phyloP scores from a whole-genome alignment of 352 stramenopile genomes.

The Peronospora belbahrii region DNA sequence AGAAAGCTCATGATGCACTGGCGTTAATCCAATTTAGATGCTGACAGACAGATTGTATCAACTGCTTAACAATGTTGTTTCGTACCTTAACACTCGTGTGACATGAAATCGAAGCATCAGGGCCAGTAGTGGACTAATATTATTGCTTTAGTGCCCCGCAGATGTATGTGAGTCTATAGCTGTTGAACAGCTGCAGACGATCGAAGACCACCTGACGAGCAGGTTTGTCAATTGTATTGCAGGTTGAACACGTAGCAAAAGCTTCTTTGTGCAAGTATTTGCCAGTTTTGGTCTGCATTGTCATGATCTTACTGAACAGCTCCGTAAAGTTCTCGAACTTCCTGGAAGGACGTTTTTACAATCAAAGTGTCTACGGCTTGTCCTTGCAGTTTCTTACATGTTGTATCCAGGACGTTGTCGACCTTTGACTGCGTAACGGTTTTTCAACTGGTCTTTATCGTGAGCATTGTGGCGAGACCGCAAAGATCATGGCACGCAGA shows the following conservation, averaged over 20 bases:
- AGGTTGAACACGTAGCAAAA: not conserved
- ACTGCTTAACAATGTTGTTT: not conserved
- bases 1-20: too few relatives aligned
- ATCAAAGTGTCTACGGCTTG: not conserved
- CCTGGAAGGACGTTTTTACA: too few relatives aligned
- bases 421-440: not conserved
- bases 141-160: too few relatives aligned
- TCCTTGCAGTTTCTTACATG: not conserved
- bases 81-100: not conserved
- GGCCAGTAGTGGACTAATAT: too few relatives aligned
- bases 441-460: conserved; percentile 5
- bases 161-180: conserved; percentile 6
- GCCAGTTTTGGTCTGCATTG: not conserved
- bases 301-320: not conserved
- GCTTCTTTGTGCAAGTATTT: not conserved
- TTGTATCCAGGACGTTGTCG: too few relatives aligned
- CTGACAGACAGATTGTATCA: too few relatives aligned
- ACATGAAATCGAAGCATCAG: not conserved
- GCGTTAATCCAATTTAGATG: too few relatives aligned
- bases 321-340: too few relatives aligned
- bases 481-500: conserved; percentile 1
- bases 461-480: conserved; percentile 13
- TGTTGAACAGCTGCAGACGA: conserved; percentile 5
- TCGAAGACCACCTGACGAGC: too few relatives aligned
- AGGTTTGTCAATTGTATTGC: conserved; percentile 2